Conservation (phyloP, 169 alveolate genomes). For the Cryptosporidium felis region DNA sequence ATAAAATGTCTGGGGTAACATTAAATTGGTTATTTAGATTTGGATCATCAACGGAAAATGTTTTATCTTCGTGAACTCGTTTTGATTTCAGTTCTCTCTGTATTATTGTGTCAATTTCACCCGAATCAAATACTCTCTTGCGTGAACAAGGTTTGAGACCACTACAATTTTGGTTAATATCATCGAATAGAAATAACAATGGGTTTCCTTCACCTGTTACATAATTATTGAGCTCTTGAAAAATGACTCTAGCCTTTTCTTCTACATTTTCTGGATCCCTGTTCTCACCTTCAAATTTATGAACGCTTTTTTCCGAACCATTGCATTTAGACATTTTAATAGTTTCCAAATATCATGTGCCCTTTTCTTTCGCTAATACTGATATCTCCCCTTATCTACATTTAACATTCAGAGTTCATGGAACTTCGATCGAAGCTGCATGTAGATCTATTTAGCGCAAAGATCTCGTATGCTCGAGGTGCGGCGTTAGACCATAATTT, state of each 20-base stretch:
- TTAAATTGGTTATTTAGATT: neutral
- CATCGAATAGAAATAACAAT: neutral
- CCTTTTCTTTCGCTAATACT: neutral
- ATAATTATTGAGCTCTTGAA: neutral
- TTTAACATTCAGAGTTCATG: neutral
- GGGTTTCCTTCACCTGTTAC: neutral
- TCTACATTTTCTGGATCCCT: neutral
- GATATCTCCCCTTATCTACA: neutral
- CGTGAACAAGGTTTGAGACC: neutral
- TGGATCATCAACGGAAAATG: too few species aligned
- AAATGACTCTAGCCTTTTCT: neutral
- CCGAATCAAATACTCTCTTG: neutral
- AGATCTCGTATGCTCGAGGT: constrained; percentile 57
- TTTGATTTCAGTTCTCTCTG: neutral
- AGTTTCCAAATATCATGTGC: neutral
- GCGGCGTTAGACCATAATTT: constrained; percentile 51
- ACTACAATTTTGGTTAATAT: neutral
- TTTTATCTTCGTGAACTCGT: neutral
- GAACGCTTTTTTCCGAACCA: constrained; percentile 23
- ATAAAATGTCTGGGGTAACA: constrained; percentile 34
- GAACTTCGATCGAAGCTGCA: constrained; percentile 9
- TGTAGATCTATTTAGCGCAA: constrained; percentile 70
- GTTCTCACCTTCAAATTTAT: neutral
- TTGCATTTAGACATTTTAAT: constrained; percentile 42
- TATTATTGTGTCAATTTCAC: neutral